A percentile compares a stretch with the other conserved stretches of the same genome.
phyloP scores from a whole-genome alignment of 257 asterid species.

The Ehretia macrophylla region DNA sequence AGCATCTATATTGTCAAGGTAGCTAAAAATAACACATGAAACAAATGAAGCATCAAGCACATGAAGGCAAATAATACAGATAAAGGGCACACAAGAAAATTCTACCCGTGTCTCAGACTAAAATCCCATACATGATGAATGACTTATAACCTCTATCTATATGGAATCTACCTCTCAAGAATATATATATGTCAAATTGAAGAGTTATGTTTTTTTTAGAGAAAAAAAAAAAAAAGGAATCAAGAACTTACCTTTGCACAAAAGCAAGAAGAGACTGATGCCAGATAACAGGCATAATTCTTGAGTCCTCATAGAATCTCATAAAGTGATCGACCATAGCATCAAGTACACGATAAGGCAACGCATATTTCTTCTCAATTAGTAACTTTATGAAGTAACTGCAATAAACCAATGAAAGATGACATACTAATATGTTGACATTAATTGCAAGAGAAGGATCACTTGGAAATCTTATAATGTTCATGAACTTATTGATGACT shows the following conservation, averaged over 20 bases:
- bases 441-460: not conserved
- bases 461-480: not conserved
- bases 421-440: not conserved
- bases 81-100: no score
- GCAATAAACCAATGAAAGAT: slow-evolving; percentile 26
- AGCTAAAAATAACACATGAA: no score
- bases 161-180: no score
- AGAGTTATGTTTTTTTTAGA: no score
- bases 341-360: slow-evolving; percentile 95
- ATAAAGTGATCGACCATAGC: slow-evolving; percentile 87
- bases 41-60: no score
- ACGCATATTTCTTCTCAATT: slow-evolving; percentile 91
- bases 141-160: no score
- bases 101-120: no score
- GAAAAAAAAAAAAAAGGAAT: not conserved
- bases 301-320: slow-evolving; percentile 68
- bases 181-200: not conserved
- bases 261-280: slow-evolving; percentile 96
- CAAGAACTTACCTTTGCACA: slow-evolving; percentile 58
- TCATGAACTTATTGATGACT: no score
- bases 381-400: slow-evolving; percentile 82
- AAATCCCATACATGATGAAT: no score
- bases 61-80: no score
- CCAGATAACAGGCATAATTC: slow-evolving; percentile 97
- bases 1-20: no score